Evolutionary conservation across 176 grass and related monocot genomes (phyloP).

Genomic region (Zea mays): Zm-B73-REFERENCE-NAM-5.0 NC_050103.1:126775001-126775500

Average conservation of each 20-base stretch:
- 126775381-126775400: neutral
- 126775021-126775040: constrained; percentile 97
- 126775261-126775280: neutral
- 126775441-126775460: neutral
- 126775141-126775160: constrained; percentile 77
- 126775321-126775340: neutral
- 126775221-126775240: constrained; percentile 96
- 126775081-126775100: constrained; percentile 16
- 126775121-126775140: constrained; percentile 24
- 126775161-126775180: constrained; percentile 97
- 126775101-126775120: constrained; percentile 23
- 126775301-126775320: neutral
- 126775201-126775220: constrained; percentile 96
- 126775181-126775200: constrained; percentile 96
- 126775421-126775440: neutral
- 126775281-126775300: constrained; percentile 20
- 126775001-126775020: constrained; percentile 97
- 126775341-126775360: neutral
- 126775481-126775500: constrained; percentile 95
- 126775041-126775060: constrained; percentile 98
- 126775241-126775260: constrained; percentile 84
- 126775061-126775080: constrained; percentile 71
- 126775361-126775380: neutral
- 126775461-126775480: constrained; percentile 15
- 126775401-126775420: neutral